A percentile compares a stretch with the other conserved stretches of the same genome.
Evolutionary conservation across 179 eudicot genomes (phyloP).

Genomic region (Beta lomatogona): DNA sequence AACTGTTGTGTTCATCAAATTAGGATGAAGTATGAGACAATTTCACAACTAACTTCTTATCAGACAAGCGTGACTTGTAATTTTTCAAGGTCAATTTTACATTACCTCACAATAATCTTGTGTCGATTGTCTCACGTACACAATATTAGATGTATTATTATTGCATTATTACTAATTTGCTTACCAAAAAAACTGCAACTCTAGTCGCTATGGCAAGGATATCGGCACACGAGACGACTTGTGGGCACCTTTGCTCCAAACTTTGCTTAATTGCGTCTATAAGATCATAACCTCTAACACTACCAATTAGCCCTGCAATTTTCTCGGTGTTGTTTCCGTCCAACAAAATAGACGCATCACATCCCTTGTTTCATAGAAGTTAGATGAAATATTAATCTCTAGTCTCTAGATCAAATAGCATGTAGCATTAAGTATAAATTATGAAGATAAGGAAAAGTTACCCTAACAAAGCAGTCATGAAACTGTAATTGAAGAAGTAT

Average conservation of each 20-base stretch:
- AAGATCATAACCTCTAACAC: conserved; percentile 51
- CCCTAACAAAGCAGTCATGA: conserved; percentile 55
- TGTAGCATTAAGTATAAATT: not conserved
- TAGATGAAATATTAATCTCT: no score
- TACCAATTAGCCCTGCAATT: conserved; percentile 37
- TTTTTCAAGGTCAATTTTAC: no score
- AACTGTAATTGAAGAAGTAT: conserved; percentile 49
- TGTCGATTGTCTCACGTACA: no score
- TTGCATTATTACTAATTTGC: not conserved
- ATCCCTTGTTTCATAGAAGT: conserved; percentile 17
- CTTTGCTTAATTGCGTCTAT: conserved; percentile 48
- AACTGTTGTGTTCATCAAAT: no score
- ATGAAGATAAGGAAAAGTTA: not conserved
- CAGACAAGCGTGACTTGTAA: no score
- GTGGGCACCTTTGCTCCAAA: conserved; percentile 49
- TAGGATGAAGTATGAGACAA: no score
- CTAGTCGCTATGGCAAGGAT: conserved; percentile 55
- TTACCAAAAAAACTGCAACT: conserved; percentile 47
- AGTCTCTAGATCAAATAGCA: no score
- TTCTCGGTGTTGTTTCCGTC: conserved; percentile 52
- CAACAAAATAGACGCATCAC: conserved; percentile 53
- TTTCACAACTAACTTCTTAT: no score
- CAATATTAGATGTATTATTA: no score
- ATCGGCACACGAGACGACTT: conserved; percentile 68
- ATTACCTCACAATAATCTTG: no score